Evolutionary conservation across 176 grass and related monocot species (phyloP), one percentile per base, ranked within the genome.

Genomic region (Echinochloa phyllopogon): DNA sequence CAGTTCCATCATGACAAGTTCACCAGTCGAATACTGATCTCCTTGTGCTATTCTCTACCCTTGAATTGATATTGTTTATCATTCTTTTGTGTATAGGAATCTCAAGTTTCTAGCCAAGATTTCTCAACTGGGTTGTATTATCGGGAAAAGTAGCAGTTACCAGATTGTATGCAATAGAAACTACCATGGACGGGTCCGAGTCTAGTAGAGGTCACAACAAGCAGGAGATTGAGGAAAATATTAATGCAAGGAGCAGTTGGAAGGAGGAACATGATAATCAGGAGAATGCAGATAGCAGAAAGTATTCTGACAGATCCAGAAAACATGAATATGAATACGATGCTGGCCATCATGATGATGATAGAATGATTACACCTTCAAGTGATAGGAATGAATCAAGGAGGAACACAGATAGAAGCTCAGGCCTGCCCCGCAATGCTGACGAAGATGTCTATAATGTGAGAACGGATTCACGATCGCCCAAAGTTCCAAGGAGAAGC

Each of bases 401-500:
- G 65, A 82, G 66, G 41, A 85, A 85, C 63, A 16, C 82, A 69
- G 66, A 48, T 74, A 63, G 56, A 66, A 71, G 68, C 68, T 80
- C 69, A 14, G 83, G 23, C 33, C 62, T 75, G 2, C 10, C 66
- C 3, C 33, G 38, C 42, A 74, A 66, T 74, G 65, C 69, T 15
- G 87, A 87, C 0, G 77, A 89, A 50, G 75, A 78, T 18, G 36
- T 41, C 49, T 88, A 78, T 83, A 39, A 88, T 69, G 39, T 67
- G 40, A 88, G 5, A 86, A 90, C 40, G 59, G 92, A 91, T 15
- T 74, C 84, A 21, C 83, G 69, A 25, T 92, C 91, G 4, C 87
- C 88, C 11, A 94, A 92, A 76, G 81, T 84, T 78, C 79, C 83
- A 63, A 92, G 83, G 87, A 92, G 82, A 74, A 90, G 39, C 38